phyloP scores from a whole-genome alignment of 306 rosid genomes.

The Rosa lucieae region DNA sequence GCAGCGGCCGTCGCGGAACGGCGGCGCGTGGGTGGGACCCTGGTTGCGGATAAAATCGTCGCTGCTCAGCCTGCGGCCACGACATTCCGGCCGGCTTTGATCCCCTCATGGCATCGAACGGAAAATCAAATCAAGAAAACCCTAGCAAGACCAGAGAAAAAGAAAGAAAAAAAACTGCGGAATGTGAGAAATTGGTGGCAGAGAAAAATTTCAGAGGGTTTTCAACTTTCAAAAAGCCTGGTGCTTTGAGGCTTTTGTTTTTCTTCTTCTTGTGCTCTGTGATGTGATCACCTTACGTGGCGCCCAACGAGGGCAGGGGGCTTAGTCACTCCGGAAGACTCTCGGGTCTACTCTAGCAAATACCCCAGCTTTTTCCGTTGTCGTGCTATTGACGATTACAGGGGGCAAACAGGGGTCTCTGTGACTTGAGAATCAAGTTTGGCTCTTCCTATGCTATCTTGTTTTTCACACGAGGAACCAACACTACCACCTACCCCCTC shows the following conservation, averaged over 20 bases:
- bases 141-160: slow-evolving; percentile 16
- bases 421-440: background rate
- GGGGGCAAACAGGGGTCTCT: too few relatives aligned
- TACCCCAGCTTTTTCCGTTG: background rate
- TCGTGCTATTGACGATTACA: too few relatives aligned
- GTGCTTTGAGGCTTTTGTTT: background rate
- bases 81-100: slow-evolving; percentile 4
- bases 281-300: background rate
- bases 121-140: slow-evolving; percentile 14
- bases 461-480: background rate
- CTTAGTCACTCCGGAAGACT: background rate
- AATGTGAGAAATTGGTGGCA: background rate
- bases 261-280: background rate
- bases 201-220: background rate
- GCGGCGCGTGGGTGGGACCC: background rate
- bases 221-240: background rate
- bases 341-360: background rate
- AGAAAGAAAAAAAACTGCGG: background rate
- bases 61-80: slow-evolving; percentile 2
- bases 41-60: slow-evolving; percentile 14
- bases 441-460: background rate
- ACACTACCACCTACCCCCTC: background rate
- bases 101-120: slow-evolving; percentile 44
- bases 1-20: background rate
- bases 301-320: background rate